A percentile compares a stretch with the other conserved stretches of the same genome.
These are phyloP conservation scores for Eucalyptus albens DNA, from an alignment of 345 rosid genomes.

Conservation along the genomic window DNA sequence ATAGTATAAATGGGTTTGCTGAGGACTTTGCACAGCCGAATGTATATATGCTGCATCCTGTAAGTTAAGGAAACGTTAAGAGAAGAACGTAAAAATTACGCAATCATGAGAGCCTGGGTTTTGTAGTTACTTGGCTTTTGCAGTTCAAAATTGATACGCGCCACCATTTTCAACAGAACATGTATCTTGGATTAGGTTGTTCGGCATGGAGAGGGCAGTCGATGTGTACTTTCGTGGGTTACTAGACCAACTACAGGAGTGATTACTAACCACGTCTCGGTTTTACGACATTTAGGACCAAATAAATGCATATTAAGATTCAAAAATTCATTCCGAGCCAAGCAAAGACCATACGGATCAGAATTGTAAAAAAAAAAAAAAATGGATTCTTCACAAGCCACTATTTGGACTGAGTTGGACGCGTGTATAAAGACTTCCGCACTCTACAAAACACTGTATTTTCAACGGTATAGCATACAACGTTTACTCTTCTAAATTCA, in stretches of 20 bases:
- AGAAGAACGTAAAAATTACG: neutral
- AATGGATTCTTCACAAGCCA: neutral
- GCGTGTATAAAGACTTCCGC: neutral
- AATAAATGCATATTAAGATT: neutral
- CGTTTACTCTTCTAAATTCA: neutral
- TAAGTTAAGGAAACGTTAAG: neutral
- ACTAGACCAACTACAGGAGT: neutral
- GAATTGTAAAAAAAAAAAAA: neutral
- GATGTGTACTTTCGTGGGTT: neutral
- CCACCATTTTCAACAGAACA: neutral
- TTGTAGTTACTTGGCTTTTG: neutral
- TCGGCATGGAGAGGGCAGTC: fast-evolving
- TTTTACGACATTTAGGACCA: neutral
- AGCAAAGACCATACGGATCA: neutral
- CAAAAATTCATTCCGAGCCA: neutral
- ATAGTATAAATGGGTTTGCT: neutral
- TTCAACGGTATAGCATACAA: neutral
- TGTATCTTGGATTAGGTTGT: neutral
- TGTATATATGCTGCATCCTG: neutral
- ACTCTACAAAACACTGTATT: neutral
- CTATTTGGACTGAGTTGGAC: neutral
- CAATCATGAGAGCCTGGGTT: neutral
- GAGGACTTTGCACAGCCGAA: neutral
- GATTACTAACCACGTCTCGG: neutral
- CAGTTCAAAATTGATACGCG: neutral